Percentiles rank a stretch among this genome's conserved stretches.
These are phyloP conservation scores for Trematosphaeria pertusa DNA, from an alignment of 2,329 filamentous ascomycete genomes.

Conservation along the genomic window DNA sequence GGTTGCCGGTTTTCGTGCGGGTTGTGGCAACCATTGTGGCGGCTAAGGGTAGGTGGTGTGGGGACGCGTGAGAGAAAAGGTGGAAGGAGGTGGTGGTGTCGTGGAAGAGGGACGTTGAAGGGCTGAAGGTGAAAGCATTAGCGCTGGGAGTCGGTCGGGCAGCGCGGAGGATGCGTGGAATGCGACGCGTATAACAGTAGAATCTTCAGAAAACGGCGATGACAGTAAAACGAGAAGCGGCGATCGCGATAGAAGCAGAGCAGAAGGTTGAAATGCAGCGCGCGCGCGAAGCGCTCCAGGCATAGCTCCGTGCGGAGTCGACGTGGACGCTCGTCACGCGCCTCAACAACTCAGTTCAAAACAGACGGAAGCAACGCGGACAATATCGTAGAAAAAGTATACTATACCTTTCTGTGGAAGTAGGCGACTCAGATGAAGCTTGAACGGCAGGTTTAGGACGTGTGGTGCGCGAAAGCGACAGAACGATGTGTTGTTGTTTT, in stretches of 20 bases:
- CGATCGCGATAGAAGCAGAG: conserved; percentile 1
- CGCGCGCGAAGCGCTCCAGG: conserved; percentile 11
- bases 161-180: not conserved
- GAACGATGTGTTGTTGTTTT: conserved; percentile 17
- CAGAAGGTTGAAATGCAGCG: conserved; percentile 1
- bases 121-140: not conserved
- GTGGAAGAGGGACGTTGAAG: not conserved
- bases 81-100: not conserved
- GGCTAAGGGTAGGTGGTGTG: not conserved
- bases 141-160: not conserved
- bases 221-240: not conserved
- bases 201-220: not conserved
- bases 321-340: conserved; percentile 7
- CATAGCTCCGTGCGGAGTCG: conserved; percentile 5
- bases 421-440: conserved; percentile 18
- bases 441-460: conserved; percentile 2
- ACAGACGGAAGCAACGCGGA: not conserved
- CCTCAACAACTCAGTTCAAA: not conserved
- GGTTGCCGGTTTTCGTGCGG: conserved; percentile 58
- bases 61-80: not conserved
- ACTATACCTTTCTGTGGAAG: conserved; percentile 7
- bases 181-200: no score
- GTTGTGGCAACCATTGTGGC: conserved; percentile 34
- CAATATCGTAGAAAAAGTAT: not conserved
- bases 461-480: conserved; percentile 16